phyloP scores from a whole-genome alignment of 1,284 basidiomycete species.

The Ceratobasidium sp. region DNA sequence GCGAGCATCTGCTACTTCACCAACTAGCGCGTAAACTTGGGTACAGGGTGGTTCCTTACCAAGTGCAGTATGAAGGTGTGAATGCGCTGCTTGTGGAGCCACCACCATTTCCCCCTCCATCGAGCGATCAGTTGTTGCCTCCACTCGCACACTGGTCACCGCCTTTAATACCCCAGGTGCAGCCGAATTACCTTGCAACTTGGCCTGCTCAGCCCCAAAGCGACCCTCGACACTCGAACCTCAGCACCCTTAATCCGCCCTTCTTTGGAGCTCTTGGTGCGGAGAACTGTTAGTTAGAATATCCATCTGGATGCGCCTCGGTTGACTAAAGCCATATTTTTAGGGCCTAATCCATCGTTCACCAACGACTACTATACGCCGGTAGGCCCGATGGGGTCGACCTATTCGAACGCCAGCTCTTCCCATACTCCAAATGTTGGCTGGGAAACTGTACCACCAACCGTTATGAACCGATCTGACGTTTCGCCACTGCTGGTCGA shows the following conservation, averaged over 20 bases:
- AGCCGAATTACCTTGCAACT: not conserved
- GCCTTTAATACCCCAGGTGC: not conserved
- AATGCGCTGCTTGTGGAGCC: not conserved
- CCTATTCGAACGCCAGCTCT: not conserved
- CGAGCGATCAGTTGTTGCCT: not conserved
- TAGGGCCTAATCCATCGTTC: not conserved
- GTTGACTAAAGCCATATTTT: not conserved
- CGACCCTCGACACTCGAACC: not conserved
- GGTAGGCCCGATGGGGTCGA: not conserved
- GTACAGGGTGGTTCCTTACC: not conserved
- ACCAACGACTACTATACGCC: not conserved
- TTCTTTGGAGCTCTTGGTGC: not conserved
- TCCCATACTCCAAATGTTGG: not conserved
- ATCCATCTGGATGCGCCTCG: not conserved
- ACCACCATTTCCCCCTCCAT: not conserved
- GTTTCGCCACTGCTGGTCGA: not conserved
- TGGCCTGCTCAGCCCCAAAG: not conserved
- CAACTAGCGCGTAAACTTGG: not conserved
- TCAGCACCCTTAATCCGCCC: too few relatives aligned
- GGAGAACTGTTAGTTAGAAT: not conserved
- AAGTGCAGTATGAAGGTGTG: not conserved
- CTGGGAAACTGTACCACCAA: not conserved
- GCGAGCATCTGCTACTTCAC: not conserved
- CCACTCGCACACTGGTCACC: not conserved
- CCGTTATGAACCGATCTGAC: not conserved